Base-by-base conservation (phyloP, 148 eudicot species). In the Fagopyrum homotropicum region DNA sequence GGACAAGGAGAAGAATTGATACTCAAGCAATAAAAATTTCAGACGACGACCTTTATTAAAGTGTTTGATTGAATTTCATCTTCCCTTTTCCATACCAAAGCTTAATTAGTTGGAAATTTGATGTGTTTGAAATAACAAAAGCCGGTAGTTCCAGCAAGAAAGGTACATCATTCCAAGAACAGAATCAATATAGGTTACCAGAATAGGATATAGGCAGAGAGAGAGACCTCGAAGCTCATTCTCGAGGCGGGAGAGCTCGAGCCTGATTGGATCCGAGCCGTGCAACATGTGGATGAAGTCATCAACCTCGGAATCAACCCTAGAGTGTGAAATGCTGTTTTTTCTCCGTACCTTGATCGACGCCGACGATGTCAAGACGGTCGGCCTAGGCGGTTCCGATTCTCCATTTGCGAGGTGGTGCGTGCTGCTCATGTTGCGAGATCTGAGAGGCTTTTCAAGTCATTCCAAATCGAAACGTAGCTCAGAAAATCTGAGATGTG, bases 161-260 rank as follows among this genome's bases (percentile, higher is more conserved):
- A 17, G 14, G 22, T 9, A 12, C 11, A 48, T 29, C 6, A 9
- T 44, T 12, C 45, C n/a, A 72, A 49, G 2, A 68, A 68, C 15
- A 9, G 16, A 7, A 16, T 47, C 73, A 46, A 29, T 22, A 22
- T 7, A 22, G 40, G 40, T 35, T 35, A 35, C 40, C 43, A 47
- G 45, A 52, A 40, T 3, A 54, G 60, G 47, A 54, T 17, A 50
- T 8, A 2, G 45, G 8, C 7, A 44, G 26, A 45, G 47, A 69
- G 19, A 19, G 26, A 69, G 50, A 92, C 98, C 98, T 93, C 95
- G 83, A 68, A 90, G 77, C 77, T 90, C 86, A 77, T 95, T 95
- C 74, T 95, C 96, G 56, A 93, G 97, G 72, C 98, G 97, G 68
- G 82, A 84, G 78, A 95, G 96, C 88, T 95, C 98, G 59, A 92